A percentile compares a stretch with the other conserved stretches of the same genome.
These are phyloP conservation scores for Cordyceps cicadae DNA, from an alignment of 2,329 filamentous ascomycete species.

Conservation along the genomic window DNA sequence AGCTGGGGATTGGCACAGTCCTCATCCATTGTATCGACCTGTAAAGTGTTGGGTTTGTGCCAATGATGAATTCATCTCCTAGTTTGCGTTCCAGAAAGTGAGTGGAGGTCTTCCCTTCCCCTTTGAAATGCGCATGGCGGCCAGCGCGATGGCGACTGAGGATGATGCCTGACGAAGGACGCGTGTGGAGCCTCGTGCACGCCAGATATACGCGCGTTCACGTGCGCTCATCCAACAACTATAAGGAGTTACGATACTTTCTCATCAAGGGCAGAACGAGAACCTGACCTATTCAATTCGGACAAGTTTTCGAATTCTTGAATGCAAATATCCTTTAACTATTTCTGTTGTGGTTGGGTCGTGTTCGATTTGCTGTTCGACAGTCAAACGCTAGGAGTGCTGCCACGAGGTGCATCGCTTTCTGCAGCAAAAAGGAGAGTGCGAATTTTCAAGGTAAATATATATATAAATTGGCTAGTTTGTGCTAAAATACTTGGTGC, in stretches of 20 bases:
- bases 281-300: no score
- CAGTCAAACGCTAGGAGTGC: no score
- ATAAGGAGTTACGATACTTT: background rate
- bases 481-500: background rate
- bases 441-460: no score
- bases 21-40: conserved; percentile 6
- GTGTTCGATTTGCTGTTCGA: no score
- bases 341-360: no score
- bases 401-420: no score
- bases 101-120: background rate
- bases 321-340: no score
- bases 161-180: background rate
- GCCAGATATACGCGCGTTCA: conserved; percentile 1
- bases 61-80: background rate
- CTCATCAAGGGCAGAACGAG: no score
- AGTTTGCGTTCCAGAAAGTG: background rate
- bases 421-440: background rate
- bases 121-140: background rate
- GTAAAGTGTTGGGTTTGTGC: background rate
- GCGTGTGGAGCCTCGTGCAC: background rate
- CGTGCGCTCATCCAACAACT: background rate
- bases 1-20: conserved; percentile 57
- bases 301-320: background rate
- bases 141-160: background rate
- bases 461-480: background rate